Base-by-base conservation (phyloP, 2,329 filamentous ascomycete species). In the Trichoderma simmonsii region DNA sequence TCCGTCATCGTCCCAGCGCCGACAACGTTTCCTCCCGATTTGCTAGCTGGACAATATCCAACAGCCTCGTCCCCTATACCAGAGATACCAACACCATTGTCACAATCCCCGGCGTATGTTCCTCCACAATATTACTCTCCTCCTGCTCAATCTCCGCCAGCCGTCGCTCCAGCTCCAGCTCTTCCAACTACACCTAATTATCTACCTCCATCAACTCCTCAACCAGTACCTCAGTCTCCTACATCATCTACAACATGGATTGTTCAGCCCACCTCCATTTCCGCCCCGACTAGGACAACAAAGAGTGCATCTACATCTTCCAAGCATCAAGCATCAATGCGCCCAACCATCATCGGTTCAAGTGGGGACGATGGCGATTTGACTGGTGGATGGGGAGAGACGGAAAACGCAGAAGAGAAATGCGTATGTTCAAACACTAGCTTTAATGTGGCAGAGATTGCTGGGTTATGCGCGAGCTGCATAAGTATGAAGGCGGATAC, bases 361-460 rank as follows among this genome's bases (percentile, higher is more conserved):
- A 21, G 14, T 28, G 71, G 26, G 18, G 74, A 21, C 65, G 28
- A 64, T 56, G 61, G 51, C 63, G 56, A 24, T 63, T 51, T 63
- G 61, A 63, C 54, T 70, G 9, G 73, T 73, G 32, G 75, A 76
- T 57, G 21, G 56, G 48, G 21, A 7, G 32, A 39, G 12, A 36
- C 24, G n/a, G 71, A 43, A 7, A 57, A 60, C 18, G 77, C 77
- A 1, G 82, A 84, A 71, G 75, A 77, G 66, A 73, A 77, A 15
- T 84, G 82, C 66, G 80, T 83, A 4, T 84, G 82, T 65, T 65
- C 73, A 8, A 83, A 84, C 66, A 74, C 76, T 68, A 84, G 82
- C 74, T 84, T 84, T 66, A 77, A 84, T 60, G 82, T 84, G 14
- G 76, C 79, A 39, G 73, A 76, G 48, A 73, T 84, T n/a, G 79